Evolutionary conservation across 805 yeast species (phyloP).

Genomic region (Metschnikowia bowlesiae): DNA sequence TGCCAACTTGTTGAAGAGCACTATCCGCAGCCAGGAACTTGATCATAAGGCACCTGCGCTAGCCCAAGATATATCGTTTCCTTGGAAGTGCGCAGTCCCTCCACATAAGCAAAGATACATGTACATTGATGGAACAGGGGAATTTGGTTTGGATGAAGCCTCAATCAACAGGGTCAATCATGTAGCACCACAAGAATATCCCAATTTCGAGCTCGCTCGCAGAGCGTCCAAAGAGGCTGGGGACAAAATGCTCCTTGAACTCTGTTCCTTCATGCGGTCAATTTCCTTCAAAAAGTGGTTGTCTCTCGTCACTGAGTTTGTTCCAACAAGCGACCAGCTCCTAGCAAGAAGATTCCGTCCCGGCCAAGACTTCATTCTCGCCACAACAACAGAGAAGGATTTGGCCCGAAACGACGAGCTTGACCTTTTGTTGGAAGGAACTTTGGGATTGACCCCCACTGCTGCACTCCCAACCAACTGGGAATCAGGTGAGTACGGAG

Average conservation of each 20-base stretch:
- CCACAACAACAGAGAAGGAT: constrained; percentile 55
- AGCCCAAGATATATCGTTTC: constrained; percentile 52
- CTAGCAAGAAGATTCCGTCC: constrained; percentile 87
- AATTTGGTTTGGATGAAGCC: constrained; percentile 29
- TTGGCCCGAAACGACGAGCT: constrained; percentile 34
- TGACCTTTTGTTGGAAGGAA: constrained; percentile 64
- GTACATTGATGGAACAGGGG: constrained; percentile 67
- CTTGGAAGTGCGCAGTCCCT: constrained; percentile 91
- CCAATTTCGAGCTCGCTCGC: constrained; percentile 48
- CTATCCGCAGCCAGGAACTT: constrained; percentile 56
- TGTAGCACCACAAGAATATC: constrained; percentile 47
- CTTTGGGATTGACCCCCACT: constrained; percentile 74
- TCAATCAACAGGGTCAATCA: constrained; percentile 28
- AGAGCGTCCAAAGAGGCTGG: constrained; percentile 17
- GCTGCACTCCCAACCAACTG: constrained; percentile 56
- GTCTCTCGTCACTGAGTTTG: constrained; percentile 53
- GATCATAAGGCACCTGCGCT: constrained; percentile 55
- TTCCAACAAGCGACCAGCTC: constrained; percentile 61
- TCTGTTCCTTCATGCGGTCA: constrained; percentile 58
- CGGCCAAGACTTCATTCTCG: constrained; percentile 89
- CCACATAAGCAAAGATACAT: constrained; percentile 88
- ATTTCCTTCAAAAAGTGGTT: constrained; percentile 68
- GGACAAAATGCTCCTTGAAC: constrained; percentile 43
- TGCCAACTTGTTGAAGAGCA: constrained; percentile 42
- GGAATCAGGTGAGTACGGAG: constrained; percentile 89